phyloP scores from a whole-genome alignment of 2,329 filamentous ascomycete genomes.

The Didymella arachidicola region DNA sequence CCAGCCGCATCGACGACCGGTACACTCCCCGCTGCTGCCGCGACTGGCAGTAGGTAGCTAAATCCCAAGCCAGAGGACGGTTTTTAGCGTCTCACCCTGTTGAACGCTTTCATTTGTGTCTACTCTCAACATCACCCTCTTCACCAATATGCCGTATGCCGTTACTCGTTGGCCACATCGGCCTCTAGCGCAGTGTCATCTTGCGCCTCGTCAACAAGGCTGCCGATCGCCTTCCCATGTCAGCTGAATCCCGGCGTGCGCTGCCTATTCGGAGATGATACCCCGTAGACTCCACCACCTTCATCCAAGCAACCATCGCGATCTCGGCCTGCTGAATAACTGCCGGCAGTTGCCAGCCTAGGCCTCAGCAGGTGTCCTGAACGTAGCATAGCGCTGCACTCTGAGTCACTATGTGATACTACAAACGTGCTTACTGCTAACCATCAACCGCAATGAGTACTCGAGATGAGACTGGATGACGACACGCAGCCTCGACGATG shows the following conservation, averaged over 20 bases:
- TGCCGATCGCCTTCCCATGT: slow-evolving; percentile 29
- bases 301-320: slow-evolving; percentile 8
- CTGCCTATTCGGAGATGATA: slow-evolving; percentile 20
- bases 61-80: not conserved
- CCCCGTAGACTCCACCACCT: slow-evolving; percentile 5
- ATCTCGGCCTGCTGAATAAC: slow-evolving; percentile 9
- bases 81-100: slow-evolving; percentile 1
- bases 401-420: not conserved
- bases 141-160: slow-evolving; percentile 5
- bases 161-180: slow-evolving; percentile 8
- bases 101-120: slow-evolving; percentile 15
- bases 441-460: not conserved
- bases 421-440: not conserved
- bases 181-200: slow-evolving; percentile 22
- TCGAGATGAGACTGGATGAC: not conserved
- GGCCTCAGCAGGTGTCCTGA: slow-evolving; percentile 4
- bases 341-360: slow-evolving; percentile 6
- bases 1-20: slow-evolving; percentile 6
- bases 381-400: not conserved
- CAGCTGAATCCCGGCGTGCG: slow-evolving; percentile 31
- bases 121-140: slow-evolving; percentile 4
- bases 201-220: slow-evolving; percentile 16
- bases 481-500: not conserved
- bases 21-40: slow-evolving; percentile 11
- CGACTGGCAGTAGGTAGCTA: not conserved